These are phyloP conservation scores for Cladosporium sphaerospermum DNA, from an alignment of 2,329 filamentous ascomycete species.

Conservation along the genomic window DNA sequence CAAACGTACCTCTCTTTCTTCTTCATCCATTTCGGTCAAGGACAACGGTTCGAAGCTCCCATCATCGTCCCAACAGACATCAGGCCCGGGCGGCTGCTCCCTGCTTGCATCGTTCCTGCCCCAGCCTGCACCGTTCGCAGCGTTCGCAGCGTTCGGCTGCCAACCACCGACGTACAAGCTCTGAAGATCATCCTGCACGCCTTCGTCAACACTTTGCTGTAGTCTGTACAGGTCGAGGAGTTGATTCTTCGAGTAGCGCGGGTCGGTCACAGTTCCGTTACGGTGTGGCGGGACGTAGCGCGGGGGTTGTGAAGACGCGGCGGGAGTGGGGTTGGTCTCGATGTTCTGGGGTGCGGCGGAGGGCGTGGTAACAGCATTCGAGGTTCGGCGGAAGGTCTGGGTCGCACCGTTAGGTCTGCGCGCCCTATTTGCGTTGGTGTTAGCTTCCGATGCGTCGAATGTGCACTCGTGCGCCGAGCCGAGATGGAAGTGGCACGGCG, in stretches of 20 bases:
- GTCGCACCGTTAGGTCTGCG: slow-evolving; percentile 61
- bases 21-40: slow-evolving; percentile 63
- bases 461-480: not conserved
- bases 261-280: slow-evolving; percentile 50
- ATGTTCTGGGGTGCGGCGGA: slow-evolving; percentile 31
- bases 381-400: slow-evolving; percentile 61
- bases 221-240: slow-evolving; percentile 66
- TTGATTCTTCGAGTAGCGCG: slow-evolving; percentile 72
- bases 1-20: slow-evolving; percentile 54
- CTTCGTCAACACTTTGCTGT: slow-evolving; percentile 51
- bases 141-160: slow-evolving; percentile 69
- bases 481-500: not conserved
- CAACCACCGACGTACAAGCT: slow-evolving; percentile 68
- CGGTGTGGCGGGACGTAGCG: slow-evolving; percentile 59
- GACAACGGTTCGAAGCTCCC: slow-evolving; percentile 66
- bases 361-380: slow-evolving; percentile 49
- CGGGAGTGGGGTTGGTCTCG: slow-evolving; percentile 15
- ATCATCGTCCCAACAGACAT: slow-evolving; percentile 80
- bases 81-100: slow-evolving; percentile 70
- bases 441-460: not conserved
- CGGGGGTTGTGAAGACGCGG: slow-evolving; percentile 26
- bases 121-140: slow-evolving; percentile 56
- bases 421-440: slow-evolving; percentile 41
- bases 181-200: slow-evolving; percentile 58
- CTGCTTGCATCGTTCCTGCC: slow-evolving; percentile 68